Percentiles rank a stretch among this genome's conserved stretches.
These are phyloP conservation scores for Physcomitrium patens DNA, from an alignment of 225 moss, liverwort and hornwort species.

Conservation along the genomic window DNA sequence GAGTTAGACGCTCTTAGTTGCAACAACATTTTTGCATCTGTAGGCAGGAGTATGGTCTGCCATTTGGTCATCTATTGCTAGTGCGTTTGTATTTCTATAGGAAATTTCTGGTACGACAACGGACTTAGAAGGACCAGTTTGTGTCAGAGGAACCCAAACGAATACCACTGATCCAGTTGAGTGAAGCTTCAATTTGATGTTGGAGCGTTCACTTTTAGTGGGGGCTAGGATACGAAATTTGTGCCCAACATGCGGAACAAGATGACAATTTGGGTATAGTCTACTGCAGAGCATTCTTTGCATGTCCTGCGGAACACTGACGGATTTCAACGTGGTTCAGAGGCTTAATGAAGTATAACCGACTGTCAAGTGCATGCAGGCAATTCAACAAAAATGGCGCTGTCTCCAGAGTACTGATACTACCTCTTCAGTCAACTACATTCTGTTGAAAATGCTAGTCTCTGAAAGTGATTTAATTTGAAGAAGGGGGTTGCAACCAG, in stretches of 20 bases:
- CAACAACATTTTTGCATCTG: conserved; percentile 12
- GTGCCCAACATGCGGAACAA: background rate
- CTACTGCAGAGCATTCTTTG: background rate
- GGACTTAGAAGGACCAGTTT: conserved; percentile 4
- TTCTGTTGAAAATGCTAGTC: no score
- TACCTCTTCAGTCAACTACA: background rate
- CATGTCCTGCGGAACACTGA: background rate
- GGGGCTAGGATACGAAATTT: background rate
- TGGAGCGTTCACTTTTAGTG: conserved; percentile 12
- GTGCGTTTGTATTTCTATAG: conserved; percentile 14
- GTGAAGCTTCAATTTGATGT: conserved; percentile 9
- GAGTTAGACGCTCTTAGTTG: conserved; percentile 4
- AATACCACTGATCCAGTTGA: background rate
- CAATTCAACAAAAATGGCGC: conserved; percentile 28
- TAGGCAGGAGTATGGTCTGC: conserved; percentile 10
- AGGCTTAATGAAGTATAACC: conserved; percentile 19
- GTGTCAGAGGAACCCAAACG: background rate
- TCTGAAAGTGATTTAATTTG: no score
- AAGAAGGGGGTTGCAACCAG: no score
- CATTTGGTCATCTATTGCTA: conserved; percentile 6
- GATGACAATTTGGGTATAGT: background rate
- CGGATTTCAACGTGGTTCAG: conserved; percentile 1
- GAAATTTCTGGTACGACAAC: conserved; percentile 7
- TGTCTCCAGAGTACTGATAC: conserved; percentile 35
- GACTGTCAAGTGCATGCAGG: conserved; percentile 22